Percentiles rank a stretch among this genome's conserved stretches.
Evolutionary conservation across 352 stramenopile genomes (phyloP).

Genomic region (Phytophthora colocasiae): DNA sequence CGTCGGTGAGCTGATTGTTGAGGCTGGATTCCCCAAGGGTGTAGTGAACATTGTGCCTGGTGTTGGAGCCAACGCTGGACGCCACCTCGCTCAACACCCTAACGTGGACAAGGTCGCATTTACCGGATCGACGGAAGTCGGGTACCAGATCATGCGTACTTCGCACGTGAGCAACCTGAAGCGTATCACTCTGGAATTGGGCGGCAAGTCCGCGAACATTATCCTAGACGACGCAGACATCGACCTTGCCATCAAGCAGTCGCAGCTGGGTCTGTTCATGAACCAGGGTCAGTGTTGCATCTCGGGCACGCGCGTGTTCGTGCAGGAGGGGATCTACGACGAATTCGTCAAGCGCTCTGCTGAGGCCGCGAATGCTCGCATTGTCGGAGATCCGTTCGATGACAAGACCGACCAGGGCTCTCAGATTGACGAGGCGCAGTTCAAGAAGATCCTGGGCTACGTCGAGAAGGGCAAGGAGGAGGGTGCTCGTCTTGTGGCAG

Average conservation of each 20-base stretch:
- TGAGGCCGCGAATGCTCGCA: conserved; percentile 54
- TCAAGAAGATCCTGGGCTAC: conserved; percentile 88
- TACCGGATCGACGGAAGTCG: conserved; percentile 69
- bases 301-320: conserved; percentile 80
- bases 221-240: conserved; percentile 75
- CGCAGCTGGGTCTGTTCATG: conserved; percentile 74
- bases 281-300: conserved; percentile 91
- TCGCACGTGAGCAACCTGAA: conserved; percentile 74
- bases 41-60: conserved; percentile 86
- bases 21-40: conserved; percentile 78
- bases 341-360: conserved; percentile 49
- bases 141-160: conserved; percentile 63
- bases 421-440: conserved; percentile 67
- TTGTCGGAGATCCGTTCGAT: conserved; percentile 62
- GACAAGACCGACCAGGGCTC: conserved; percentile 52
- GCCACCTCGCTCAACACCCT: conserved; percentile 47
- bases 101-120: conserved; percentile 86
- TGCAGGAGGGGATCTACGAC: conserved; percentile 64
- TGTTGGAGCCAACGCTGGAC: conserved; percentile 44
- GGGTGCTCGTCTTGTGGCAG: conserved; percentile 78
- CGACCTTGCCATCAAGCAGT: conserved; percentile 53
- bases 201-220: conserved; percentile 79
- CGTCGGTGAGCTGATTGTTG: conserved; percentile 81
- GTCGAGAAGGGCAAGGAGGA: conserved; percentile 77
- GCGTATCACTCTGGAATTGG: conserved; percentile 75